phyloP scores from a whole-genome alignment of 768 basidiomycete genomes.

The Phaeotremella fagi region DNA sequence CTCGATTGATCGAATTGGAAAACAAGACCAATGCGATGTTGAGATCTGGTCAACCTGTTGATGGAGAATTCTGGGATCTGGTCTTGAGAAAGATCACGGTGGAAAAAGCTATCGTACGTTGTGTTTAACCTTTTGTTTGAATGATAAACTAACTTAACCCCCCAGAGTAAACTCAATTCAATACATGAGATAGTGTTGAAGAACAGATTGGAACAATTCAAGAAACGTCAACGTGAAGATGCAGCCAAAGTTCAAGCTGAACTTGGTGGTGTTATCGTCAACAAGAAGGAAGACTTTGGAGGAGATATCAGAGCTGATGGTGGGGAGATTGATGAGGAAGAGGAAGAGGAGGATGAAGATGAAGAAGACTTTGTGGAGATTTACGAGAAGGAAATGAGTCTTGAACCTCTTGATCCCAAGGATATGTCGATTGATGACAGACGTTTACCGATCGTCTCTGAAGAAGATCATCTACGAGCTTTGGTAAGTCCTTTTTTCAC shows the following conservation, averaged over 20 bases:
- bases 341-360: constrained; percentile 58
- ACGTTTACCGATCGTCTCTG: constrained; percentile 69
- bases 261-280: constrained; percentile 55
- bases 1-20: constrained; percentile 77
- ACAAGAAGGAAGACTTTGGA: constrained; percentile 54
- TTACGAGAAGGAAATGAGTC: constrained; percentile 84
- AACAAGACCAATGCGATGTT: constrained; percentile 82
- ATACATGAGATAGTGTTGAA: constrained; percentile 95
- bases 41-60: constrained; percentile 84
- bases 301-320: constrained; percentile 49
- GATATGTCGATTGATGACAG: constrained; percentile 71
- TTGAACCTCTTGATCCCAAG: constrained; percentile 65
- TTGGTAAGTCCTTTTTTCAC: constrained; percentile 25
- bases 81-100: constrained; percentile 86
- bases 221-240: constrained; percentile 92
- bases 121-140: background rate
- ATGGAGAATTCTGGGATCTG: constrained; percentile 96
- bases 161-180: constrained; percentile 78
- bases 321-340: constrained; percentile 40
- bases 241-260: constrained; percentile 92
- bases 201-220: constrained; percentile 90
- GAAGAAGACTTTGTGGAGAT: constrained; percentile 55
- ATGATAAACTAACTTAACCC: background rate
- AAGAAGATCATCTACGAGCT: constrained; percentile 47
- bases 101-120: constrained; percentile 85